Base-by-base conservation (phyloP, 208 protist species). In the Polymyxa betae region DNA sequence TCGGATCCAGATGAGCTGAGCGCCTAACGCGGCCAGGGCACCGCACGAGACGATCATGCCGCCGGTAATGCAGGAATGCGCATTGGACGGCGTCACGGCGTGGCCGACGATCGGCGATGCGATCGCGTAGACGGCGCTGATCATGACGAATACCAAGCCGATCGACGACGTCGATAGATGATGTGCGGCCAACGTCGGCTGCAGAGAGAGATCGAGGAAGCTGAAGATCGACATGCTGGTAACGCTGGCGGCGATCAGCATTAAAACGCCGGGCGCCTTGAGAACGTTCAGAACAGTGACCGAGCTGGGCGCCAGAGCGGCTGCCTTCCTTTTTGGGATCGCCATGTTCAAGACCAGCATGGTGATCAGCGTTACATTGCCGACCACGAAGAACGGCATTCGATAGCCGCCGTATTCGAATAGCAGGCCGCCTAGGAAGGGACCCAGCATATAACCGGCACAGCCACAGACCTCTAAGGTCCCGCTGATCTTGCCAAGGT, bases 341-440 rank as follows among this genome's bases (percentile, higher is more conserved):
- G 35, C 16, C 16, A 35, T 38, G 35, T 38, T 35, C n/a, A 82
- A 43, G 5, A n/a, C 16, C 5, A 82, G 5, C n/a, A 82, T 43
- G n/a, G 72, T 82, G 5, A 43, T 35, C n/a, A 82, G 72, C 5
- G n/a, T 82, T 5, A 82, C 35, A n/a, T 20, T n/a, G n/a, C 72
- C 72, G 40, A 82, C n/a, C 35, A 82, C 72, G n/a, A 40, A 82
- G 72, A 82, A 82, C n/a, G 72, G 72, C 72, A 82, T 38, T n/a
- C 40, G 72, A n/a, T 45, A 82, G 5, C 72, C 72, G 35, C 72
- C 72, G 72, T 82, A 82, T 20, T 82, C 72, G 72, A 82, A 82
- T n/a, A 82, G n/a, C 12, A 82, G 5, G 5, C 72, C 72, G n/a
- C 72, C 72, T 20, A 82, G 72, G n/a, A 82, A 82, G 12, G 72